Evolutionary conservation across 2,329 filamentous ascomycete genomes (phyloP).

Genomic region (Escovopsis sp.): DNA sequence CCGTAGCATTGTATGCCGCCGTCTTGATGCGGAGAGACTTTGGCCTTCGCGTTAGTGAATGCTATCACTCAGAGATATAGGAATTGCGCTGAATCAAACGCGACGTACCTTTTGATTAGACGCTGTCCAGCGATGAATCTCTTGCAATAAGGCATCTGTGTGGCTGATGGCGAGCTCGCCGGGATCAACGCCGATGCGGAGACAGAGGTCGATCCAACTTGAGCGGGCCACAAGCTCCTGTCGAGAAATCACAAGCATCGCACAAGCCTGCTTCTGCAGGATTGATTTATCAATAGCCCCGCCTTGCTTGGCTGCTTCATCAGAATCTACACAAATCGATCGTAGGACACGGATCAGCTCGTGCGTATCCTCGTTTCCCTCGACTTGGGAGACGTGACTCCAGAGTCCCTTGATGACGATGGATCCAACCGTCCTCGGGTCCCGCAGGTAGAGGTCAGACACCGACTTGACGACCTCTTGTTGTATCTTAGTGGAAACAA

Average conservation of each 20-base stretch:
- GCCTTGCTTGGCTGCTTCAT: constrained; percentile 31
- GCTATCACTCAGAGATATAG: not conserved
- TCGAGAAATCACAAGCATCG: constrained; percentile 64
- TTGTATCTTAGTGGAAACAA: constrained; percentile 45
- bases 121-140: constrained; percentile 42
- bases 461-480: constrained; percentile 48
- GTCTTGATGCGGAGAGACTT: constrained; percentile 32
- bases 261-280: constrained; percentile 58
- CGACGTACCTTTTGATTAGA: constrained; percentile 35
- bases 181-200: constrained; percentile 70
- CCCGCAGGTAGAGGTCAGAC: constrained; percentile 46
- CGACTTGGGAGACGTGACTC: constrained; percentile 55
- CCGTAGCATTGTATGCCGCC: constrained; percentile 72
- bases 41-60: constrained; percentile 3
- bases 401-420: constrained; percentile 61
- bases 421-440: constrained; percentile 43
- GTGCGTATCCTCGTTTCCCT: constrained; percentile 60
- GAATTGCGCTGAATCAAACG: constrained; percentile 9
- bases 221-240: constrained; percentile 61
- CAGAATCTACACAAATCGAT: constrained; percentile 46
- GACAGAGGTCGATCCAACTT: constrained; percentile 80
- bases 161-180: constrained; percentile 57
- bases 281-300: constrained; percentile 29
- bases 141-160: constrained; percentile 48
- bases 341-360: constrained; percentile 48